phyloP scores from a whole-genome alignment of 1,139 yeast genomes.

The Sugiyamaella castrensis region DNA sequence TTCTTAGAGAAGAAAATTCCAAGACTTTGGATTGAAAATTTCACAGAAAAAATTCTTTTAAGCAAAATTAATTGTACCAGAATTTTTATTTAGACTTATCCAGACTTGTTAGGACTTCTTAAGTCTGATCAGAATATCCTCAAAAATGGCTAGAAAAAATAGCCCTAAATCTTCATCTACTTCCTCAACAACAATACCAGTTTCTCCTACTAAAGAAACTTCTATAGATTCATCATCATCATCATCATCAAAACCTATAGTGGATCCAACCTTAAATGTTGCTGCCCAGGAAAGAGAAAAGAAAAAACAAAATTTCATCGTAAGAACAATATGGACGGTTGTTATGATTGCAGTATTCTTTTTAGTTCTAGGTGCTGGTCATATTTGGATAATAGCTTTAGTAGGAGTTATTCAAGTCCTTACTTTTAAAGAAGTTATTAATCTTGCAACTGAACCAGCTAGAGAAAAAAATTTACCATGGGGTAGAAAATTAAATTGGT shows the following conservation, averaged over 20 bases:
- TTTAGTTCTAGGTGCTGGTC: constrained; percentile 78
- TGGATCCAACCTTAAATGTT: too few relatives aligned
- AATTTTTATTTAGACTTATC: too few relatives aligned
- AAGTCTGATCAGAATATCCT: neutral
- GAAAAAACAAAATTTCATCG: constrained; percentile 78
- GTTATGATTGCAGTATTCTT: constrained; percentile 83
- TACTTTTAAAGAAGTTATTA: constrained; percentile 87
- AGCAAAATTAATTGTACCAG: too few relatives aligned
- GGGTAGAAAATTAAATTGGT: constrained; percentile 89
- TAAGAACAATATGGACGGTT: constrained; percentile 91
- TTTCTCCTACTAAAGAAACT: neutral
- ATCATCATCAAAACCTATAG: neutral
- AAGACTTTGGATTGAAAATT: too few relatives aligned
- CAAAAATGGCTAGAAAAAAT: constrained; percentile 1
- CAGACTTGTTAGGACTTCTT: too few relatives aligned
- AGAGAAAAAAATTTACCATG: constrained; percentile 79
- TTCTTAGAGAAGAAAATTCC: too few relatives aligned
- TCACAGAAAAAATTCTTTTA: too few relatives aligned
- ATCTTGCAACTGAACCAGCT: constrained; percentile 77
- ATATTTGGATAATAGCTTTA: constrained; percentile 68
- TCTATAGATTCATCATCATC: neutral
- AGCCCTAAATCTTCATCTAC: neutral
- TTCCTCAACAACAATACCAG: neutral
- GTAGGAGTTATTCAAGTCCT: constrained; percentile 74
- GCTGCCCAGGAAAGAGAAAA: constrained; percentile 37